These are phyloP conservation scores for Alternaria rosae DNA, from an alignment of 2,329 filamentous ascomycete species.

Conservation along the genomic window DNA sequence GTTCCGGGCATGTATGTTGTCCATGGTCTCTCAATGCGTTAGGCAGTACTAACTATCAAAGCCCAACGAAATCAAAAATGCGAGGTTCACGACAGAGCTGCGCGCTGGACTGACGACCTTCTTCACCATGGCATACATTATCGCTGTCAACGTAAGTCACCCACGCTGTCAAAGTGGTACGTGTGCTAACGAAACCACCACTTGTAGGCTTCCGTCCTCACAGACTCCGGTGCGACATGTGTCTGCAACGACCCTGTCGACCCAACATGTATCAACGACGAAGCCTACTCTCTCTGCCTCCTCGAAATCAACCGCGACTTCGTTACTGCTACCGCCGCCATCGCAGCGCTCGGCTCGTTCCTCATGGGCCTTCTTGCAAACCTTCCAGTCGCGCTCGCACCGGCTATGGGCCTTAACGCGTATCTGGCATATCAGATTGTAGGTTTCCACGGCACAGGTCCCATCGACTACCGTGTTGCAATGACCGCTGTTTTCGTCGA, in stretches of 20 bases:
- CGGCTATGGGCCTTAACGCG: conserved; percentile 85
- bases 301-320: conserved; percentile 74
- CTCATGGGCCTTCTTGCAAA: conserved; percentile 85
- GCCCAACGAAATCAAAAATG: conserved; percentile 74
- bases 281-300: conserved; percentile 69
- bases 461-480: conserved; percentile 71
- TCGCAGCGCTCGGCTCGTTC: conserved; percentile 79
- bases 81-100: conserved; percentile 82
- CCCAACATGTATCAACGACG: conserved; percentile 63
- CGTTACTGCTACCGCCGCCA: conserved; percentile 84
- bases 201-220: conserved; percentile 64
- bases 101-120: conserved; percentile 81
- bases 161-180: background rate
- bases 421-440: conserved; percentile 87
- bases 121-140: conserved; percentile 64
- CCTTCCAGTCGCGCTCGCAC: conserved; percentile 75
- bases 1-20: conserved; percentile 78
- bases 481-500: conserved; percentile 89
- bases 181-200: background rate
- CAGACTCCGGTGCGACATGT: conserved; percentile 77
- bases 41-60: conserved; percentile 44
- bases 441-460: conserved; percentile 77
- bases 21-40: background rate
- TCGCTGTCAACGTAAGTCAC: conserved; percentile 63
- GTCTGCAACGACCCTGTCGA: conserved; percentile 65